Base-by-base conservation (phyloP, 2,329 filamentous ascomycete genomes). In the Clarireedia sp. region DNA sequence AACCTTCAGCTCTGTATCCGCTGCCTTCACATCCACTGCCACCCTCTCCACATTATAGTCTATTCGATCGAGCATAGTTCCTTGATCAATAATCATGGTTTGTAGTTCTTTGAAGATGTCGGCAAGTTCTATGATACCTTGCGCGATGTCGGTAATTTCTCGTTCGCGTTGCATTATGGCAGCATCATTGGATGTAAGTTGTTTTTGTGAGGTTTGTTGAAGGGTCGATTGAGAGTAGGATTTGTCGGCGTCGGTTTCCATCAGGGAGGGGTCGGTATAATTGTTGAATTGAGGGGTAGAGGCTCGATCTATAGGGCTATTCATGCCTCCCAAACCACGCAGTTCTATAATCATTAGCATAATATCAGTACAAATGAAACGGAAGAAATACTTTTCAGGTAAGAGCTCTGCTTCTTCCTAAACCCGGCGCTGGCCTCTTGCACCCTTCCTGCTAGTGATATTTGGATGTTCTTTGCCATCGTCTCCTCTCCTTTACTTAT, bases 11-110 rank as follows among this genome's bases (percentile, higher is more conserved):
- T 99, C 94, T 70, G 92, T 94, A 59, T 96, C 89, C 3, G 94
- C 94, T 19, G 80, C 88, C 69, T 96, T 95, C 57, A 99, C 90
- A 66, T 97, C 90, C 19, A 84, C 85, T n/a, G 85, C 83, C 88
- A 97, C 96, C 59, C 86, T 81, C 73, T 99, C 94, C 52, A 99
- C 90, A 66, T 99, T 99, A 74, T 96, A 99, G 72, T 99, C 95
- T 65, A 95, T 95, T 66, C 94, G 86, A 71, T 95, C 91, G 21
- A 96, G 78, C 80, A 95, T 88, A 14, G 89, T 94, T 52, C 90
- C 90, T 70, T 94, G 88, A 68, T 94, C 88, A 62, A 95, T 91
- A 64, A 95, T 90, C 91, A 99, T 97, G 48, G 79, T 86, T 72
- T 99, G 94, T 29, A 99, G 76, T 66, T 99, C 94, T 59, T 95